phyloP scores from a whole-genome alignment of 495 filamentous ascomycete genomes.

The Apiosordaria backusii region DNA sequence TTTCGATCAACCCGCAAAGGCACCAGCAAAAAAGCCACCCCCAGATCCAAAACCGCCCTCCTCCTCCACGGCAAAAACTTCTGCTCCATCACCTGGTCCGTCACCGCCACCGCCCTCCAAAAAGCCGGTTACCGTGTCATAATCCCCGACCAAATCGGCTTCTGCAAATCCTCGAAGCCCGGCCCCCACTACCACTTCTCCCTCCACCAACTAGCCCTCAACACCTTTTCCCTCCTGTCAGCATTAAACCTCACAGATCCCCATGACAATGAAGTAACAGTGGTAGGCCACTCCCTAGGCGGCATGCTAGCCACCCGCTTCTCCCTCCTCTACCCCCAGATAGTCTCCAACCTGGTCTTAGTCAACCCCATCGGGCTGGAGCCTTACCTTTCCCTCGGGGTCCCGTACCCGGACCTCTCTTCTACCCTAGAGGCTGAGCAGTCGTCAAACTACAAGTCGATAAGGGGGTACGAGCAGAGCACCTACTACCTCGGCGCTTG shows the following conservation, averaged over 20 bases:
- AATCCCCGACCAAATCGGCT: conserved; percentile 46
- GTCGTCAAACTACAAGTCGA: conserved; percentile 33
- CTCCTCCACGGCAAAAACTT: conserved; percentile 49
- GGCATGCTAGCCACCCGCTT: conserved; percentile 45
- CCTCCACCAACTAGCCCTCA: conserved; percentile 40
- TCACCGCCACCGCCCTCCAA: conserved; percentile 33
- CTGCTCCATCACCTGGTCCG: conserved; percentile 42
- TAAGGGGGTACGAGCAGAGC: conserved; percentile 41
- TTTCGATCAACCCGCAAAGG: conserved; percentile 14
- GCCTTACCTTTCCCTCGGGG: background rate
- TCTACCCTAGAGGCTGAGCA: conserved; percentile 31
- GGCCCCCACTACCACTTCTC: conserved; percentile 39
- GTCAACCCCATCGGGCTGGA: conserved; percentile 3
- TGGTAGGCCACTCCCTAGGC: conserved; percentile 48
- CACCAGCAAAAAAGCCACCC: conserved; percentile 1
- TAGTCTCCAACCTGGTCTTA: conserved; percentile 10
- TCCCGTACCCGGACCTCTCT: conserved; percentile 37
- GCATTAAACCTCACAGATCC: conserved; percentile 19
- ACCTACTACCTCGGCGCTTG: conserved; percentile 43
- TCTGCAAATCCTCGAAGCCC: conserved; percentile 49
- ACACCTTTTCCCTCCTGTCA: conserved; percentile 38
- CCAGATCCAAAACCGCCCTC: conserved; percentile 31
- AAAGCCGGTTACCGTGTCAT: conserved; percentile 42
- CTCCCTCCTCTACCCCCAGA: conserved; percentile 40
- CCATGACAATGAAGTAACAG: conserved; percentile 29